These are phyloP conservation scores for Lasiosphaeriaceae sp. DNA, from an alignment of 495 filamentous ascomycete species.

Conservation along the genomic window DNA sequence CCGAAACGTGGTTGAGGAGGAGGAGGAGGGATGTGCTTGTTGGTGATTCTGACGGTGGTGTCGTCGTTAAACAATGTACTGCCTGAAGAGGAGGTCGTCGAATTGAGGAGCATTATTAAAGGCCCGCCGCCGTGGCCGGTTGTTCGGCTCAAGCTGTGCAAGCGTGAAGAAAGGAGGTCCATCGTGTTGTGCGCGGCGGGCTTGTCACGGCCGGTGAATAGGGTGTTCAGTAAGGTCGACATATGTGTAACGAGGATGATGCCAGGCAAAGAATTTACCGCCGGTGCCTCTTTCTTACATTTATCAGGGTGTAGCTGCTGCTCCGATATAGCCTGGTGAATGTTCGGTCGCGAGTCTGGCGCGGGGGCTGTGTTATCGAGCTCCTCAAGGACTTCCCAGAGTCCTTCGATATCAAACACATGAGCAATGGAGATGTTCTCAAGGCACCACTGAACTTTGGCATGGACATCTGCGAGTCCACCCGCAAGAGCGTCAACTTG, in stretches of 20 bases:
- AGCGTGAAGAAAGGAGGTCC: constrained; percentile 28
- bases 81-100: constrained; percentile 16
- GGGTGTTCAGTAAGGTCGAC: constrained; percentile 34
- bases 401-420: constrained; percentile 57
- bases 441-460: constrained; percentile 33
- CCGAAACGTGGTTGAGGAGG: constrained; percentile 13
- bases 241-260: constrained; percentile 42
- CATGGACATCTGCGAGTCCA: constrained; percentile 8
- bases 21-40: constrained; percentile 9
- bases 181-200: constrained; percentile 30
- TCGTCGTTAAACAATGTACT: not conserved
- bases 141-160: constrained; percentile 29
- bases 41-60: not conserved
- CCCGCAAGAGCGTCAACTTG: constrained; percentile 18
- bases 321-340: not conserved
- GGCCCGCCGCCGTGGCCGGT: constrained; percentile 12
- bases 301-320: not conserved
- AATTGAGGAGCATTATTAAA: constrained; percentile 43
- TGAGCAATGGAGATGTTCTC: constrained; percentile 51
- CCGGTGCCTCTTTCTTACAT: no score
- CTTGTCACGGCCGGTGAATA: constrained; percentile 38
- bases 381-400: constrained; percentile 44
- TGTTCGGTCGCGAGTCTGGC: not conserved
- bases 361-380: not conserved
- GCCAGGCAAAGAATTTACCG: constrained; percentile 19